phyloP scores from a whole-genome alignment of 1,284 basidiomycete genomes.

The Fomitopsis schrenkii region DNA sequence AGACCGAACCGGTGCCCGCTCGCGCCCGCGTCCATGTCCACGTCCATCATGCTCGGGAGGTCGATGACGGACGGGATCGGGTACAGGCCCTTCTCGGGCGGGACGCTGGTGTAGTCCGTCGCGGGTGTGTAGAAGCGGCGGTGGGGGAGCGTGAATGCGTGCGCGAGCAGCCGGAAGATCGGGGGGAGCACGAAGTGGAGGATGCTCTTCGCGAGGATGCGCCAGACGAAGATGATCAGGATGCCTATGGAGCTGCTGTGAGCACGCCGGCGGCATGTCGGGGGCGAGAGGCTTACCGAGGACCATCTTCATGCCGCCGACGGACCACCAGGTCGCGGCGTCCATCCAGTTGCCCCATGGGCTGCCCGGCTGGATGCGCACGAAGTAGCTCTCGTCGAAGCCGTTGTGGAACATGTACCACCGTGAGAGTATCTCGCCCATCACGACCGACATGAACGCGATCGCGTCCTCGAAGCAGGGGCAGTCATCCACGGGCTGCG shows the following conservation, averaged over 20 bases:
- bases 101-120: constrained; percentile 75
- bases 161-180: constrained; percentile 71
- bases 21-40: constrained; percentile 28
- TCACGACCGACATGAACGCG: constrained; percentile 82
- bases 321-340: constrained; percentile 47
- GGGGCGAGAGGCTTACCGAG: constrained; percentile 36
- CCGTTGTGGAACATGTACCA: constrained; percentile 50
- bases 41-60: constrained; percentile 46
- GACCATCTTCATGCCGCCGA: constrained; percentile 59
- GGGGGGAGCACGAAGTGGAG: constrained; percentile 77
- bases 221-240: constrained; percentile 78
- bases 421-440: constrained; percentile 70
- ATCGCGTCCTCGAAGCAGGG: constrained; percentile 99
- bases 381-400: constrained; percentile 30
- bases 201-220: constrained; percentile 76
- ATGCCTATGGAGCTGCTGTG: constrained; percentile 35
- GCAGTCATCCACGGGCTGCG: constrained; percentile 92
- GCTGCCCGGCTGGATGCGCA: constrained; percentile 53
- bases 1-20: constrained; percentile 12
- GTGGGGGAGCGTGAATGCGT: constrained; percentile 62
- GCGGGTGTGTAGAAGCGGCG: constrained; percentile 86
- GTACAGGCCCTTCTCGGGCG: constrained; percentile 56
- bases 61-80: constrained; percentile 86
- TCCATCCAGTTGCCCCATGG: constrained; percentile 48
- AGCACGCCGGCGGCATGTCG: not conserved